These are phyloP conservation scores for Cryphonectria parasitica DNA, from an alignment of 2,329 filamentous ascomycete species.

Conservation along the genomic window DNA sequence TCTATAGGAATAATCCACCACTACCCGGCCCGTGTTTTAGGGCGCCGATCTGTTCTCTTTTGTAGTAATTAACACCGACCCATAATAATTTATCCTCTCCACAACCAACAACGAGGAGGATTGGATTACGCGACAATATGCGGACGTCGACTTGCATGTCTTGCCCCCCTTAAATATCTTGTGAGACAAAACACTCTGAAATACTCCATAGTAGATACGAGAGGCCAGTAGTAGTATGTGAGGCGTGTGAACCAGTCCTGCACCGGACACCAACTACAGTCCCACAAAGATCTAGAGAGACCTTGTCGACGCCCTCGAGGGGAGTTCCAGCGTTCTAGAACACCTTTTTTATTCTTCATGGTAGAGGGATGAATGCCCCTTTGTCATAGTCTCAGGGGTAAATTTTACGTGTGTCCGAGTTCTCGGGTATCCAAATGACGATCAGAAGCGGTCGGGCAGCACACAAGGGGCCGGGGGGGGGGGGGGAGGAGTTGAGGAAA, in stretches of 20 bases:
- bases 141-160: neutral
- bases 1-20: neutral
- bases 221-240: neutral
- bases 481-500: neutral
- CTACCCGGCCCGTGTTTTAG: constrained; percentile 1
- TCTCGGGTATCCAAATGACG: neutral
- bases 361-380: neutral
- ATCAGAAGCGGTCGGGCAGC: neutral
- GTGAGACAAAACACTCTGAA: neutral
- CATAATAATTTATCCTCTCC: neutral
- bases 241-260: neutral
- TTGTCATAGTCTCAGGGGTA: neutral
- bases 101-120: neutral
- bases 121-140: neutral
- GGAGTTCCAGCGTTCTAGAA: neutral
- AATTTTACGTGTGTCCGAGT: neutral
- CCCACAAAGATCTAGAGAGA: neutral
- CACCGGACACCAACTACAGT: neutral
- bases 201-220: neutral
- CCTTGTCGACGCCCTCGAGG: neutral
- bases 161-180: neutral
- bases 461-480: neutral
- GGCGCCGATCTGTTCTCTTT: neutral
- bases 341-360: neutral
- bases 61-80: neutral